These are phyloP conservation scores for Graphilbum fragrans DNA, from an alignment of 2,329 filamentous ascomycete genomes.

Conservation along the genomic window DNA sequence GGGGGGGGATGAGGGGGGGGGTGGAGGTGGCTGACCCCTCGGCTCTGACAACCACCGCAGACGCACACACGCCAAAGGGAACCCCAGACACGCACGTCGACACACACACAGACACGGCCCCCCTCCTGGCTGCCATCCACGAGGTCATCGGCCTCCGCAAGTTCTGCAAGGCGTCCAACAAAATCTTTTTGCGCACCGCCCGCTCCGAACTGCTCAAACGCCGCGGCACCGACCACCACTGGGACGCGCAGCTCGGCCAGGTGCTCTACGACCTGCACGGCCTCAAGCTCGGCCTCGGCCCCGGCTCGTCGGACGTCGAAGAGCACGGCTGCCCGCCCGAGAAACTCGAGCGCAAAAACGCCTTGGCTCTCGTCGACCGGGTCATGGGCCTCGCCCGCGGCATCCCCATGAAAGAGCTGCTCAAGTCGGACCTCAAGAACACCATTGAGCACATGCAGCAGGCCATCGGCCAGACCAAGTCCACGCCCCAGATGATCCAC, in stretches of 20 bases:
- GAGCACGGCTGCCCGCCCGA: constrained; percentile 75
- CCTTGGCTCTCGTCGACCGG: constrained; percentile 71
- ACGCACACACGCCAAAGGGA: constrained; percentile 42
- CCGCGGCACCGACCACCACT: constrained; percentile 65
- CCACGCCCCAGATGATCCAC: constrained; percentile 68
- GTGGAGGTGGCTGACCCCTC: neutral
- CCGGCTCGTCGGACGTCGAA: constrained; percentile 43
- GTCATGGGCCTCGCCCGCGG: constrained; percentile 70
- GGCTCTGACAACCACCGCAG: constrained; percentile 17
- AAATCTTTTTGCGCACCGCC: constrained; percentile 80
- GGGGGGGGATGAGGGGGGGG: constrained; percentile 45
- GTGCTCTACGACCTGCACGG: constrained; percentile 76
- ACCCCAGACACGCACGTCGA: neutral
- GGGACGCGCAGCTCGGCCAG: constrained; percentile 78
- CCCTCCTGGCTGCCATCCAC: constrained; percentile 72
- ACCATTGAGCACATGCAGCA: constrained; percentile 91
- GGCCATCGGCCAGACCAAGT: constrained; percentile 67
- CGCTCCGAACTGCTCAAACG: constrained; percentile 73
- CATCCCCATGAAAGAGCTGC: constrained; percentile 79
- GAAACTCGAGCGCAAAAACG: constrained; percentile 67
- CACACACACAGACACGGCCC: no score
- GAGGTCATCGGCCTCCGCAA: constrained; percentile 72
- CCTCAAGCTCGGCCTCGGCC: constrained; percentile 58
- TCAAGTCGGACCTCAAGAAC: constrained; percentile 80
- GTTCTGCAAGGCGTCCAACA: constrained; percentile 75